A percentile compares a stretch with the other conserved stretches of the same genome.
These are phyloP conservation scores for Lanmaoa rubissima DNA, from an alignment of 768 basidiomycete species.

Conservation along the genomic window DNA sequence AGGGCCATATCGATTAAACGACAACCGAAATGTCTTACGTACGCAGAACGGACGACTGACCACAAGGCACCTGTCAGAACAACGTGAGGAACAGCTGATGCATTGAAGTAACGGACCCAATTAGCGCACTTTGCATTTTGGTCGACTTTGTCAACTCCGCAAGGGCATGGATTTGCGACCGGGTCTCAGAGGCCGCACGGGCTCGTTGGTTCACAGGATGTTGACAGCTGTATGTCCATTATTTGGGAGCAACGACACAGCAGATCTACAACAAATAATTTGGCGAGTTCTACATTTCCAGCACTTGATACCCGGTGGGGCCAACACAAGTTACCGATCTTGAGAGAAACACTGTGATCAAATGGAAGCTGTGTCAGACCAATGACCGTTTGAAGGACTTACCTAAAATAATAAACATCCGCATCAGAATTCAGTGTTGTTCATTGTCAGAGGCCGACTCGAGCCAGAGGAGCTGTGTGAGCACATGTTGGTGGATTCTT, in stretches of 20 bases:
- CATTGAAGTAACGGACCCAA: slow-evolving; percentile 30
- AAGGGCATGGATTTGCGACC: slow-evolving; percentile 26
- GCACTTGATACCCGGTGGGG: slow-evolving; percentile 15
- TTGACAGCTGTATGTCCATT: slow-evolving; percentile 28
- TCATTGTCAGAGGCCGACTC: slow-evolving; percentile 25
- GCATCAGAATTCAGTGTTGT: slow-evolving; percentile 21
- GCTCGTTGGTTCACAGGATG: slow-evolving; percentile 12
- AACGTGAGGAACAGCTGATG: slow-evolving; percentile 28
- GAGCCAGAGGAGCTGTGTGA: slow-evolving; percentile 17
- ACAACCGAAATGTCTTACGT: slow-evolving; percentile 37
- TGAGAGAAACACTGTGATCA: slow-evolving; percentile 19
- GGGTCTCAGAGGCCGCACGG: slow-evolving; percentile 28
- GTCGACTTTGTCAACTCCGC: slow-evolving; percentile 31
- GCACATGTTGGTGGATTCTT: slow-evolving; percentile 19
- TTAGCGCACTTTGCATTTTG: slow-evolving; percentile 35
- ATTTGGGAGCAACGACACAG: slow-evolving; percentile 21
- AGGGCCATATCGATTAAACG: slow-evolving; percentile 38
- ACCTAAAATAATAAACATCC: slow-evolving; percentile 24
- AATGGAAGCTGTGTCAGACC: slow-evolving; percentile 17
- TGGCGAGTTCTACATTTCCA: slow-evolving; percentile 23
- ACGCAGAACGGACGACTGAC: slow-evolving; percentile 27
- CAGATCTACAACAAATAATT: slow-evolving; percentile 28
- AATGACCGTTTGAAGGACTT: slow-evolving; percentile 17
- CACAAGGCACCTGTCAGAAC: slow-evolving; percentile 35
- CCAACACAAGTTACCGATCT: slow-evolving; percentile 21